Evolutionary conservation across 805 yeast genomes (phyloP).

Genomic region (Wickerhamiella domercqiae): DNA sequence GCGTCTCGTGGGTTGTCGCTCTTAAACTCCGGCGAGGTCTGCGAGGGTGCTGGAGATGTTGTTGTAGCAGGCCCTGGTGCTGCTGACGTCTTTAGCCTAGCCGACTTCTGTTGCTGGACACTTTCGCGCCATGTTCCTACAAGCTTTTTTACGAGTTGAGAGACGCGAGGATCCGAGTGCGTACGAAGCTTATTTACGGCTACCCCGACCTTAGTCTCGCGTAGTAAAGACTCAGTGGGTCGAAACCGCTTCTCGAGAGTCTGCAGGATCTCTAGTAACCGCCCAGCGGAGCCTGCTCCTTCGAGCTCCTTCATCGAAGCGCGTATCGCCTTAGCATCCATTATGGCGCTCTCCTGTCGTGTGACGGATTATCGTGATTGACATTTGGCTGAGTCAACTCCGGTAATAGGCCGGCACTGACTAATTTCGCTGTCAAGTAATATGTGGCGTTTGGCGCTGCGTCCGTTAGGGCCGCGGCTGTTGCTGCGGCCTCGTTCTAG

Average conservation of each 20-base stretch:
- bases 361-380: no score
- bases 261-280: slow-evolving; percentile 50
- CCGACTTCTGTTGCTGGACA: slow-evolving; percentile 33
- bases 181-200: slow-evolving; percentile 81
- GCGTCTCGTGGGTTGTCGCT: slow-evolving; percentile 52
- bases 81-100: slow-evolving; percentile 5
- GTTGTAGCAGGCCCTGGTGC: not conserved
- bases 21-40: slow-evolving; percentile 5
- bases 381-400: no score
- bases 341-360: no score
- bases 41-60: not conserved
- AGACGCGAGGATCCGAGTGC: slow-evolving; percentile 44
- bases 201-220: slow-evolving; percentile 95
- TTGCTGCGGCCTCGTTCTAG: no score
- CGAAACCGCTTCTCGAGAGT: slow-evolving; percentile 52
- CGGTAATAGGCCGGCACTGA: no score
- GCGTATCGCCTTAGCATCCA: slow-evolving; percentile 15
- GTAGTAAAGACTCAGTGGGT: slow-evolving; percentile 71
- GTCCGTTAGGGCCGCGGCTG: not conserved
- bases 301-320: slow-evolving; percentile 45
- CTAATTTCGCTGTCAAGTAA: not conserved
- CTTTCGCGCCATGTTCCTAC: slow-evolving; percentile 83
- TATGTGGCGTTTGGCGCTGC: slow-evolving; percentile 1
- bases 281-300: slow-evolving; percentile 48
- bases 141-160: slow-evolving; percentile 60